These are phyloP conservation scores for Colletotrichum sidae DNA, from an alignment of 2,329 filamentous ascomycete genomes.

Conservation along the genomic window DNA sequence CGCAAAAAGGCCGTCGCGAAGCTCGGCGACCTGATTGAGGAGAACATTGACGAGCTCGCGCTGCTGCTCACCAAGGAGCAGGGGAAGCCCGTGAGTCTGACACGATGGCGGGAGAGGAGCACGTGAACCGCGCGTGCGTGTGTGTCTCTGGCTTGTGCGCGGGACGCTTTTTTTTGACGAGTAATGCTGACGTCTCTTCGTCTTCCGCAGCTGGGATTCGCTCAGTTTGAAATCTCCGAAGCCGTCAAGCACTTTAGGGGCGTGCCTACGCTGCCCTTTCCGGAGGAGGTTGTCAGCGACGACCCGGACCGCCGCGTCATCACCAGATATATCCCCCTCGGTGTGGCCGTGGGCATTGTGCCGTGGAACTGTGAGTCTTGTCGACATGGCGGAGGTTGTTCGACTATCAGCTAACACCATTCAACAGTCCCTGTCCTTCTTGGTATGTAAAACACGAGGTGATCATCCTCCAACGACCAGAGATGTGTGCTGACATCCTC, in stretches of 20 bases:
- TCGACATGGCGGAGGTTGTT: neutral
- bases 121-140: constrained; percentile 1
- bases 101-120: neutral
- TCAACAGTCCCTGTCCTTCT: constrained; percentile 33
- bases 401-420: neutral
- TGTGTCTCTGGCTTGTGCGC: neutral
- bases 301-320: constrained; percentile 45
- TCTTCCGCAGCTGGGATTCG: constrained; percentile 17
- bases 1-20: constrained; percentile 42
- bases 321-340: constrained; percentile 52
- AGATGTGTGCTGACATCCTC: neutral
- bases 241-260: constrained; percentile 30
- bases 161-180: neutral
- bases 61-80: constrained; percentile 39
- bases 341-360: constrained; percentile 57
- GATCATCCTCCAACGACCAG: neutral
- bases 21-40: constrained; percentile 37
- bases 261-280: constrained; percentile 22
- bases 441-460: neutral
- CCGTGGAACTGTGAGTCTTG: constrained; percentile 67
- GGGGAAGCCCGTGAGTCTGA: constrained; percentile 39
- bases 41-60: constrained; percentile 30
- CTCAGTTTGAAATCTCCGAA: constrained; percentile 28
- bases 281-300: constrained; percentile 38
- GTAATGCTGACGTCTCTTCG: constrained; percentile 3